Percentiles rank a stretch among this genome's conserved stretches.
phyloP scores from a whole-genome alignment of 257 asterid species.

The Leonotis leonurus region DNA sequence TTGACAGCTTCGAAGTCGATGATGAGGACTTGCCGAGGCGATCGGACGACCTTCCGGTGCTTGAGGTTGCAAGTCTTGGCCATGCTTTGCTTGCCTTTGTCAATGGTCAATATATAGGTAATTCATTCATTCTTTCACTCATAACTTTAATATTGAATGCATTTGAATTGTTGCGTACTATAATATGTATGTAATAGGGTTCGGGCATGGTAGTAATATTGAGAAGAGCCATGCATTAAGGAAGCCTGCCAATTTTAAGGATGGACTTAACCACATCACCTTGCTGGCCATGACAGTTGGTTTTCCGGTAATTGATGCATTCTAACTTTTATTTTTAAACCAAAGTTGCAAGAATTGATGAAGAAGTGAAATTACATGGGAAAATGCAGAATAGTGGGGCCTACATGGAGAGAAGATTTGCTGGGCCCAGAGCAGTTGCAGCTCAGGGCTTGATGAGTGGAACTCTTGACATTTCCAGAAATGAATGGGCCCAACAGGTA shows the following conservation, averaged over 20 bases:
- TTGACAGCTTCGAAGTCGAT: slow-evolving; percentile 44
- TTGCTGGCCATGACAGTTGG: slow-evolving; percentile 69
- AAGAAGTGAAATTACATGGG: background rate
- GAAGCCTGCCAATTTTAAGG: slow-evolving; percentile 35
- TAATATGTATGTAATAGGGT: too few relatives aligned
- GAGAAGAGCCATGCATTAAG: slow-evolving; percentile 68
- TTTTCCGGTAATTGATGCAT: slow-evolving; percentile 57
- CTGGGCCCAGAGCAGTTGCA: slow-evolving; percentile 64
- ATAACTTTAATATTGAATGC: too few relatives aligned
- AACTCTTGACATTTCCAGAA: slow-evolving; percentile 71
- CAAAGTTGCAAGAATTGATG: background rate
- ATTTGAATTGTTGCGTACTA: too few relatives aligned
- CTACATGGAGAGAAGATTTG: slow-evolving; percentile 89
- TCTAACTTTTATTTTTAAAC: too few relatives aligned
- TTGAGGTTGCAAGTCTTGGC: slow-evolving; percentile 81
- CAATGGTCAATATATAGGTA: slow-evolving; percentile 65
- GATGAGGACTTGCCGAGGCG: slow-evolving; percentile 69
- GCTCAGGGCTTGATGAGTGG: slow-evolving; percentile 81
- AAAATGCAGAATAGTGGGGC: slow-evolving; percentile 97
- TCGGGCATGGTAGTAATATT: slow-evolving; percentile 66
- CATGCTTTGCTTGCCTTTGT: slow-evolving; percentile 79
- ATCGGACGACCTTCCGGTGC: slow-evolving; percentile 48
- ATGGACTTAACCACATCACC: slow-evolving; percentile 53
- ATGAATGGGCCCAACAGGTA: slow-evolving; percentile 78
- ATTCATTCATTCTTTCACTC: too few relatives aligned